Base-by-base conservation (phyloP, 2,329 filamentous ascomycete species). In the Pseudopyricularia javanii region DNA sequence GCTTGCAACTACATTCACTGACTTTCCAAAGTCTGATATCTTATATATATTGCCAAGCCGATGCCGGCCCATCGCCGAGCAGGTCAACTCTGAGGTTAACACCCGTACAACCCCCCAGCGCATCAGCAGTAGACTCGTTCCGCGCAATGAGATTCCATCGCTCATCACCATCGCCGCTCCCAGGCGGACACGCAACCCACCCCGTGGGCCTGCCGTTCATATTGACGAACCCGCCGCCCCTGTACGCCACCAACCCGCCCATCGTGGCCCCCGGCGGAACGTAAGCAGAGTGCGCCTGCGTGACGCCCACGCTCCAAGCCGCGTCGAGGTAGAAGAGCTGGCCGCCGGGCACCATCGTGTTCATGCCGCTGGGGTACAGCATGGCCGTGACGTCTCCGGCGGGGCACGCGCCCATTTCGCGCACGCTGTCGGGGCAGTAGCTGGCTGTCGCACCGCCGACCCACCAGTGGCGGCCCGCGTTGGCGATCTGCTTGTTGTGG, bases 221-320 rank as follows among this genome's bases (percentile, higher is more conserved):
- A 47, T 67, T 66, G 26, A 67, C 57, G 22, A 66, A 62, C 1
- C 65, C 66, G 30, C 66, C 66, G 37, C 60, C 60, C 40, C 55
- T 20, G 53, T 63, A 66, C 14, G 64, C 63, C 1, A 54, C 60
- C 22, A 67, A 62, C 4, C 63, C 63, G 11, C 56, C 60, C 20
- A 47, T 37, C 17, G 54, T 55, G 47, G 63, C 61, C 2, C 64
- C 63, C 2, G 54, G 12, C 0, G 65, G 65, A 22, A 64, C 58
- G 49, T 54, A 51, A 2, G 62, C 63, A 54, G 64, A 66, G 53
- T 68, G 66, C 1, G 66, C 65, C 57, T 64, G 63, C 14, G 64
- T 66, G 57, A 64, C 64, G 14, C 55, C 62, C 22, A 68, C 55
- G 33, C 59, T 59, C 61, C 63, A 62, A 35, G 55, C 48, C 1